Base-by-base conservation (phyloP, 305 asterid species). In the Lippia alba region DNA sequence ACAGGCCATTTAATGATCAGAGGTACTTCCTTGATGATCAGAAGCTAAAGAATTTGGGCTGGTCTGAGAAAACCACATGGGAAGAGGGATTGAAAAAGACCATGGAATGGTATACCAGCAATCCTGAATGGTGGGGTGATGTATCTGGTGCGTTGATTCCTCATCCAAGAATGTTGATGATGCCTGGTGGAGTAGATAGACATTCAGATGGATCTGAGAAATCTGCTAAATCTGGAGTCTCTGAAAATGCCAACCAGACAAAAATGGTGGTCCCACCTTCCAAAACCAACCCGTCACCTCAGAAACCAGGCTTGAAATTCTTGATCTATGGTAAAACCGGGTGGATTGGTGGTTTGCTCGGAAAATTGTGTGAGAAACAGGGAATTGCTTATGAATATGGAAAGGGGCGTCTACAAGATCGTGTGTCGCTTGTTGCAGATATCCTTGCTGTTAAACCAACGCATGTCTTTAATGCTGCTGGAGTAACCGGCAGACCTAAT, bases 391-490 rank as follows among this genome's bases (percentile, higher is more conserved):
- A 80, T 34, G 91, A 80, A 71, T 89, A 87, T 60, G 96, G 94
- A 73, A 83, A 72, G 79, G 96, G 96, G 8, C 91, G 96, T 53
- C 72, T 89, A 41, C 81, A 89, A 70, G 85, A 87, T 32, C 88
- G 94, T n/a, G 30, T 86, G 12, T 74, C 79, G 11, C 75, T 89
- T 44, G 16, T 82, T 71, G 91, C 86, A 1, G 96, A 89, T 73
- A 77, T 89, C 48, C 78, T 65, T 2, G 14, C 87, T 41, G 78
- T 87, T 72, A 83, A 82, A 80, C 96, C 96, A n/a, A 89, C 96
- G 18, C 96, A 89, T 66, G 93, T 89, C 44, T 83, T 86, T 46
- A 89, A 89, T 79, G 96, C 96, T 53, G 96, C 96, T 53, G 96
- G 96, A 30, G 87, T 89, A 10, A 89, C 96, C 8, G 96, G 96